Percentiles rank a stretch among this genome's conserved stretches.
Evolutionary conservation across 345 rosid genomes (phyloP).

Genomic region (Eucalyptus leucophloia): DNA sequence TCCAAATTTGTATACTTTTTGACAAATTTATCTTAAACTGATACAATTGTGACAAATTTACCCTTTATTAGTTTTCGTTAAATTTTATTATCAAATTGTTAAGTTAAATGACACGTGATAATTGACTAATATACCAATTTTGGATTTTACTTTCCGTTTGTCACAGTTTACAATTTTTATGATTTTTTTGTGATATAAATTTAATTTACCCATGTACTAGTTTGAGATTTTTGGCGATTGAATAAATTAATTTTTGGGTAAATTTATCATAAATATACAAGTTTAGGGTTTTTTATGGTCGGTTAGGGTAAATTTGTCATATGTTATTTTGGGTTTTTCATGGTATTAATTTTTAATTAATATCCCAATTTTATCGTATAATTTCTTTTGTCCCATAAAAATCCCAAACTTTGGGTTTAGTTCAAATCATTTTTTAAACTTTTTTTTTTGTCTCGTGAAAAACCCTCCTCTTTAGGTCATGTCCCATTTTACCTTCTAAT

Average conservation of each 20-base stretch:
- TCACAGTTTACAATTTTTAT: too few species aligned
- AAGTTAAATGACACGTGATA: too few species aligned
- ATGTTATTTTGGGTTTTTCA: rapidly evolving
- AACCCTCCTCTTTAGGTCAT: not conserved
- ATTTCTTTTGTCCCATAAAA: too few species aligned
- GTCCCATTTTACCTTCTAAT: not conserved
- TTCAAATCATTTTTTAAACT: too few species aligned
- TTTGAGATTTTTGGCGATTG: rapidly evolving
- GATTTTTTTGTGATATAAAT: too few species aligned
- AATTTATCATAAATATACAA: too few species aligned
- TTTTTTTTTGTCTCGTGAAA: too few species aligned
- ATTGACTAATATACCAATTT: rapidly evolving
- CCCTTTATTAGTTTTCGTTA: rapidly evolving
- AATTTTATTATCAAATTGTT: too few species aligned
- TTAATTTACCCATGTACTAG: rapidly evolving
- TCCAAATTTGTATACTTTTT: rapidly evolving
- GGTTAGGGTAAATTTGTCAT: rapidly evolving
- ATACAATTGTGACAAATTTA: too few species aligned
- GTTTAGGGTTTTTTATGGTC: rapidly evolving
- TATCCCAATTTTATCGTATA: rapidly evolving
- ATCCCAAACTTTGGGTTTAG: too few species aligned
- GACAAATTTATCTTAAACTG: rapidly evolving
- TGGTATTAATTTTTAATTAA: too few species aligned
- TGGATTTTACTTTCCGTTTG: rapidly evolving
- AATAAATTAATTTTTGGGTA: rapidly evolving